A percentile compares a stretch with the other conserved stretches of the same genome.
phyloP scores from a whole-genome alignment of 495 filamentous ascomycete genomes.

The Neurospora sublineolata region DNA sequence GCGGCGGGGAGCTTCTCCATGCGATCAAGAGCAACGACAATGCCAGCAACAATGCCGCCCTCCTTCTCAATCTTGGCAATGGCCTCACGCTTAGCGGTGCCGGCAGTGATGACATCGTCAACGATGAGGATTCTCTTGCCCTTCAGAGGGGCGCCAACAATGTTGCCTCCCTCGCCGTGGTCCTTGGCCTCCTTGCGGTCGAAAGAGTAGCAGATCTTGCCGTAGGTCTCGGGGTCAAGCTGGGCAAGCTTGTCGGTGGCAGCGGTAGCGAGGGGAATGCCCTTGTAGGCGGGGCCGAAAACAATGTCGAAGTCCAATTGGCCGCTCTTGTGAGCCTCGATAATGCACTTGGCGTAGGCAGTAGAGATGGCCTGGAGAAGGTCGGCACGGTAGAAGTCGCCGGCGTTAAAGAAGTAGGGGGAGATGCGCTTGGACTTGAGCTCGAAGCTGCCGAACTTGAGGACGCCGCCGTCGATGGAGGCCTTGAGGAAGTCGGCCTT shows the following conservation, averaged over 20 bases:
- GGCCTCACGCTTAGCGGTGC: conserved; percentile 84
- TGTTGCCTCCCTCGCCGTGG: conserved; percentile 85
- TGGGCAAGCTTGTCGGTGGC: conserved; percentile 58
- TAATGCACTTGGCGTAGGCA: conserved; percentile 70
- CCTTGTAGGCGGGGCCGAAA: conserved; percentile 92
- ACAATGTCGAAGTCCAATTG: conserved; percentile 52
- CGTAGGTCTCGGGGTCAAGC: conserved; percentile 45
- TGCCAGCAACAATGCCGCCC: conserved; percentile 71
- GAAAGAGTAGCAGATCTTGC: conserved; percentile 65
- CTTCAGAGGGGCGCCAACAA: conserved; percentile 74
- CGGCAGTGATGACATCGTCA: conserved; percentile 92
- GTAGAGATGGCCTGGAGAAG: conserved; percentile 61
- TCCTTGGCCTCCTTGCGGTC: conserved; percentile 92
- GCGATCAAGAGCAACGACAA: conserved; percentile 80
- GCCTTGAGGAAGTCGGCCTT: conserved; percentile 59
- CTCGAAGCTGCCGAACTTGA: conserved; percentile 79
- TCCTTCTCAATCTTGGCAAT: conserved; percentile 70
- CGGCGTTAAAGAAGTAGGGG: conserved; percentile 98
- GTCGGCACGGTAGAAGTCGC: conserved; percentile 65
- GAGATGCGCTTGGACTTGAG: conserved; percentile 87
- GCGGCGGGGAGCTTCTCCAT: conserved; percentile 61
- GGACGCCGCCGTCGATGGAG: conserved; percentile 59
- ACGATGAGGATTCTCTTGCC: conserved; percentile 80
- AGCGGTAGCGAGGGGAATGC: conserved; percentile 72
- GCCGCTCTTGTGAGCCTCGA: conserved; percentile 24